Conservation (phyloP, 129 eudicot species). For the Tagetes patula region DNA sequence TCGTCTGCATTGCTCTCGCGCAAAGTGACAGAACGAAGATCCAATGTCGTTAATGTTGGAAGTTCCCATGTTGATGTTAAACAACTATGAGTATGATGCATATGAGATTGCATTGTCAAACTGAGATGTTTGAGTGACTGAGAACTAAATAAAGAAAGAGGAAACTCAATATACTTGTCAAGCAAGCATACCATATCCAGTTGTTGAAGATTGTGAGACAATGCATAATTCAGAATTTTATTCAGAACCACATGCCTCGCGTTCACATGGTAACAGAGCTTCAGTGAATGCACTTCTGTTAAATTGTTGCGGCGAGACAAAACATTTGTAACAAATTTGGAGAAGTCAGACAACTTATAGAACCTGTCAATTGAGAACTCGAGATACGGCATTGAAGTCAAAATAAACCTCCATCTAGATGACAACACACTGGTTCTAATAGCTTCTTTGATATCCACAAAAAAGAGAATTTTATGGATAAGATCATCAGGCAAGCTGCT, state of each 20-base stretch:
- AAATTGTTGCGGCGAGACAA: conserved; percentile 10
- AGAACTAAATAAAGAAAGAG: conserved; percentile 16
- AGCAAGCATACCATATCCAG: neutral
- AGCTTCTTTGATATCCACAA: neutral
- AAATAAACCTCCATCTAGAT: conserved; percentile 5
- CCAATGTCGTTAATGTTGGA: conserved; percentile 19
- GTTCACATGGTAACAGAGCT: neutral
- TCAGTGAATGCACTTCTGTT: conserved; percentile 6
- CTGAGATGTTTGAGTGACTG: conserved; percentile 17
- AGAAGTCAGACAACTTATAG: neutral
- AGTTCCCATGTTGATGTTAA: conserved; percentile 5
- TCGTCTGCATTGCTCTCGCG: neutral
- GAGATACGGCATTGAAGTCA: conserved; percentile 11
- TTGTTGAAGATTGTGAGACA: conserved; percentile 17
- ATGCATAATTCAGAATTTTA: neutral
- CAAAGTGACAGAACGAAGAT: neutral
- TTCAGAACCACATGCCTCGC: neutral
- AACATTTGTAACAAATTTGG: conserved; percentile 16
- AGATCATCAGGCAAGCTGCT: conserved; percentile 24
- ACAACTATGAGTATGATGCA: too few relatives aligned
- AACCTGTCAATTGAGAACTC: neutral
- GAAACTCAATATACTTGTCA: neutral
- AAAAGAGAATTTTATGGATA: conserved; percentile 7
- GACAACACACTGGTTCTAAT: conserved; percentile 9
- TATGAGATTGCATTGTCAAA: neutral